Conservation (phyloP, 139 green algal genomes). For the Nannochloris sp. region DNA sequence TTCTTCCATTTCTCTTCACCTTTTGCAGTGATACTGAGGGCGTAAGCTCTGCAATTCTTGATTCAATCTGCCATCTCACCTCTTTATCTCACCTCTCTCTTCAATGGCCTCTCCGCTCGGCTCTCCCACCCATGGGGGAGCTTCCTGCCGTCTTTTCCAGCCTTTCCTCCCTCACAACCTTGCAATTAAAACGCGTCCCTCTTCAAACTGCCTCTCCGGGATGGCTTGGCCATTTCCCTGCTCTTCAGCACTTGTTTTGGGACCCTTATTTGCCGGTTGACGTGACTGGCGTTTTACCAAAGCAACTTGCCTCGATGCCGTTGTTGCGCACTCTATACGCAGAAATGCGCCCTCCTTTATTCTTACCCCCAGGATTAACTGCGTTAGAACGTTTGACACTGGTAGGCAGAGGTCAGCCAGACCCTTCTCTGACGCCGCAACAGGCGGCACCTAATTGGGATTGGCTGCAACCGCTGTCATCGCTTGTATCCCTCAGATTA, state of each 20-base stretch:
- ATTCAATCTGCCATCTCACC: neutral
- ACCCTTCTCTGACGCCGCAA: neutral
- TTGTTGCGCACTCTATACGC: neutral
- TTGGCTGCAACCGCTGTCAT: neutral
- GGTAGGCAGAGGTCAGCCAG: neutral
- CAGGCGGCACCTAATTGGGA: neutral
- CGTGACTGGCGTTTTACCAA: neutral
- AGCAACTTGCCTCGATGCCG: neutral
- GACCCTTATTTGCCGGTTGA: slow-evolving; percentile 12
- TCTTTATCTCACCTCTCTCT: slow-evolving; percentile 7
- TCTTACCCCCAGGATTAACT: slow-evolving; percentile 1
- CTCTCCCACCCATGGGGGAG: neutral
- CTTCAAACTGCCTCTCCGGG: neutral
- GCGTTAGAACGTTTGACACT: neutral
- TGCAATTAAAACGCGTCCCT: slow-evolving; percentile 11
- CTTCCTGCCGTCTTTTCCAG: neutral
- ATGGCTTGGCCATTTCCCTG: neutral
- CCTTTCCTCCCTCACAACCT: slow-evolving; percentile 2
- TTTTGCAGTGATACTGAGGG: neutral
- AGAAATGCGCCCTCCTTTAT: neutral
- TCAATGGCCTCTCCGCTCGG: neutral
- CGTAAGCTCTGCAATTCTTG: neutral
- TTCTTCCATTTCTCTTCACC: neutral
- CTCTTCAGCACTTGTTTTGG: slow-evolving; percentile 4
- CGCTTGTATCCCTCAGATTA: neutral